A percentile compares a stretch with the other conserved stretches of the same genome.
Conservation (phyloP, 371 early-diverging fungal species). For the Nosema bombycis region DNA sequence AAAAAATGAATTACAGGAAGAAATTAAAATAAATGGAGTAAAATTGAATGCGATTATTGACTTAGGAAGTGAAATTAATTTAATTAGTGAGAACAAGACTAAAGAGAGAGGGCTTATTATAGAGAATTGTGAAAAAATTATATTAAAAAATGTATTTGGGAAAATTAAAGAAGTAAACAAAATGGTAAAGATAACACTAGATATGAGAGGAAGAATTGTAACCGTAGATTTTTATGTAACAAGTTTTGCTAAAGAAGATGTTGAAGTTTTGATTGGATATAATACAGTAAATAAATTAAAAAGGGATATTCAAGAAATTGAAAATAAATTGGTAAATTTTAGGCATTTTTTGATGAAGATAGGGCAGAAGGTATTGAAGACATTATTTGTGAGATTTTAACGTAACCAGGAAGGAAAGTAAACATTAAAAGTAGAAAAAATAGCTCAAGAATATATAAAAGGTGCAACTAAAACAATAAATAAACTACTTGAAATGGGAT, state of each 20-base stretch:
- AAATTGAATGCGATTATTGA: conserved; percentile 4
- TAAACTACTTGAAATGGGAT: conserved; percentile 12
- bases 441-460: neutral
- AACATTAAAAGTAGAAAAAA: neutral
- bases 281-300: neutral
- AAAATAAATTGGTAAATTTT: neutral
- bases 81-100: neutral
- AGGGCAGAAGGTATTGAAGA: neutral
- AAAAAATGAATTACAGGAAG: too few relatives aligned
- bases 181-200: neutral
- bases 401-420: neutral
- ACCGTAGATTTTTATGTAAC: too few relatives aligned
- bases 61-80: neutral
- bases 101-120: neutral
- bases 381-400: neutral
- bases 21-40: too few relatives aligned
- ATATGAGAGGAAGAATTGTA: too few relatives aligned
- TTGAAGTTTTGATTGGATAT: neutral
- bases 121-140: neutral
- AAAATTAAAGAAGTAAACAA: neutral
- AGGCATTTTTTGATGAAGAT: neutral
- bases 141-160: neutral
- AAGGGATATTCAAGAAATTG: neutral
- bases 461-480: conserved; percentile 5
- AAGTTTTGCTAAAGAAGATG: neutral